Base-by-base conservation (phyloP, 768 basidiomycete species). In the Scleroderma bovista region DNA sequence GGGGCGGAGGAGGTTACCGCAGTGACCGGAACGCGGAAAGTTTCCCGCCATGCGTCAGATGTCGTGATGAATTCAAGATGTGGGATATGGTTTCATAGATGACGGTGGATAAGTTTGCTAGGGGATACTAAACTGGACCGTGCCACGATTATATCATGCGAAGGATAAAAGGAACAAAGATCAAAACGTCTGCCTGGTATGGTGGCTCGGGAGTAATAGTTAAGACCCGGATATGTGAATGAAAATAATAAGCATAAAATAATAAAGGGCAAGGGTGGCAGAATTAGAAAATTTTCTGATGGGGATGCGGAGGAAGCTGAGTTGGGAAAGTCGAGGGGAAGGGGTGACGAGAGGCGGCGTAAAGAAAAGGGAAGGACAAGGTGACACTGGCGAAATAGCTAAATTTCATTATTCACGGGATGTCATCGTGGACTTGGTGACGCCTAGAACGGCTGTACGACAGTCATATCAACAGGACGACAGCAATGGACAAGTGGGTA, bases 401-500 rank as follows among this genome's bases (percentile, higher is more conserved):
- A 43, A 43, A 43, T 43, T 43, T 43, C 41, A 43, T 43, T 43
- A 43, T 29, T 24, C 41, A 9, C 13, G 9, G 24, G 19, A 19
- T 22, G 34, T 36, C 34, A 36, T 36, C 34, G 13, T 36, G 34
- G 12, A 13, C 34, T 36, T 36, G 13, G 34, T 36, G 41, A 42
- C 41, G 41, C 41, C 41, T 42, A 42, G 41, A 42, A 42, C 41
- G 23, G 41, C 22, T 23, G 41, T 20, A 24, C 41, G 41, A 42
- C 41, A 42, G 41, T 42, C 41, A 42, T 42, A 42, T 42, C 41
- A 42, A 42, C 41, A 24, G 22, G 15, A 24, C 41, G 41, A 42
- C 41, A 42, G 41, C 41, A 22, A 42, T 24, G 41, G 41, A 42
- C 41, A 22, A 42, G 20, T 42, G 22, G 12, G n/a, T 36, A 38